phyloP scores from a whole-genome alignment of 2,329 filamentous ascomycete species.

The Aureobasidium sp. region DNA sequence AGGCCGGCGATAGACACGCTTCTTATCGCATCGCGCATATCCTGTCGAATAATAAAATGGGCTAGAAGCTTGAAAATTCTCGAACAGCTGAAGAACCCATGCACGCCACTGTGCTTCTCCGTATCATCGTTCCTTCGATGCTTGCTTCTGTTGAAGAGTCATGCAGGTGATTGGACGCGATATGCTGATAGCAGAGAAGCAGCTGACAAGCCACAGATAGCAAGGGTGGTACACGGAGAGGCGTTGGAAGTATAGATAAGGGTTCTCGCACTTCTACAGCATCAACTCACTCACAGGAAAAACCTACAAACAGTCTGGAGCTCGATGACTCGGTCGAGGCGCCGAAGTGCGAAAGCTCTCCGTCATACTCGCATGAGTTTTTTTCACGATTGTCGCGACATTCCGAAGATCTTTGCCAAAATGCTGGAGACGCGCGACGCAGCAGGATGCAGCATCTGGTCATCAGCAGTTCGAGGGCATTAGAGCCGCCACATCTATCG shows the following conservation, averaged over 20 bases:
- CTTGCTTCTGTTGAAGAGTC: background rate
- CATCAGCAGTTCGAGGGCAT: background rate
- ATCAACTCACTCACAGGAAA: background rate
- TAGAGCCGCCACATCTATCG: background rate
- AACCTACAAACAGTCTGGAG: background rate
- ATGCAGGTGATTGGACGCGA: background rate
- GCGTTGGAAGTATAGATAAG: slow-evolving; percentile 1
- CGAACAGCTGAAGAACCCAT: background rate
- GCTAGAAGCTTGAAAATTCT: background rate
- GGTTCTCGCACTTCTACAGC: background rate
- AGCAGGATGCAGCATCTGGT: background rate
- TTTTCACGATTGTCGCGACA: background rate
- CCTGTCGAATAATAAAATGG: background rate
- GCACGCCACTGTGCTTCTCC: background rate
- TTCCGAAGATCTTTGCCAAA: background rate
- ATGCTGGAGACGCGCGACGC: background rate
- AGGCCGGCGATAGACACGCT: too few species aligned
- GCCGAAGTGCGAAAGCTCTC: background rate
- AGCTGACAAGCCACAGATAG: background rate
- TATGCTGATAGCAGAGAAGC: background rate
- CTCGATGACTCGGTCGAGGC: background rate
- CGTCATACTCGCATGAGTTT: background rate
- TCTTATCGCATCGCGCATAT: background rate
- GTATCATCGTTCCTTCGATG: background rate
- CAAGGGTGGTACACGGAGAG: background rate